Evolutionary conservation across 176 grass and related monocot genomes (phyloP).

Genomic region (Eremochloa ophiuroides): DNA sequence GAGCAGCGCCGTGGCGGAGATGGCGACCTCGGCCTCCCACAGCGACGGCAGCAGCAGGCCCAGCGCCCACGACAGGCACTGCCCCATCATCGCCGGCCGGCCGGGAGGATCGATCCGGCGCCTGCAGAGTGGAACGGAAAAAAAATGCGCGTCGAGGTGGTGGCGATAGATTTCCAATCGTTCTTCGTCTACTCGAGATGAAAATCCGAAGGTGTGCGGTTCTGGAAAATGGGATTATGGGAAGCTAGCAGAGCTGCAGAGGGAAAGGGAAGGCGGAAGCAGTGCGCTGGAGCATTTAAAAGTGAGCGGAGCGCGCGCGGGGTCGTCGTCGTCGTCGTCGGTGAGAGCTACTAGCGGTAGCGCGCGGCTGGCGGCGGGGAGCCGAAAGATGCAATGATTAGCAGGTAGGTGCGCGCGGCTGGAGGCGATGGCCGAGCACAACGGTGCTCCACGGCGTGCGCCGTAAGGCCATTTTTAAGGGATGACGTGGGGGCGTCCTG

Average conservation of each 20-base stretch:
- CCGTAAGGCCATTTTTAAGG: not conserved
- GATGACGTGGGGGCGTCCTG: too few species aligned
- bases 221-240: not conserved
- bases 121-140: not conserved
- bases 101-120: not conserved
- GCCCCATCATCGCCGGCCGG: slow-evolving; percentile 6
- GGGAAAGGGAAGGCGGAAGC: not conserved
- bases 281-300: slow-evolving; percentile 7
- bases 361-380: not conserved
- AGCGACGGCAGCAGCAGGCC: slow-evolving; percentile 66
- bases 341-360: not conserved
- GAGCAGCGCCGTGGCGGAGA: slow-evolving; percentile 52
- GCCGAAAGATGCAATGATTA: slow-evolving; percentile 40
- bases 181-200: not conserved
- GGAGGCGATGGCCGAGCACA: not conserved
- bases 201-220: not conserved
- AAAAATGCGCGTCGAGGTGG: too few species aligned
- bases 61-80: slow-evolving; percentile 35
- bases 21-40: slow-evolving; percentile 71
- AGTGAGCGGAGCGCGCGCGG: not conserved
- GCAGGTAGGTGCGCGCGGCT: not conserved
- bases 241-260: not conserved
- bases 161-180: not conserved
- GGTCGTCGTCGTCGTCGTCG: not conserved
- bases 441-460: not conserved